Evolutionary conservation across 2,329 filamentous ascomycete species (phyloP), one percentile per base, ranked within the genome.

Genomic region (Nemania sp.): DNA sequence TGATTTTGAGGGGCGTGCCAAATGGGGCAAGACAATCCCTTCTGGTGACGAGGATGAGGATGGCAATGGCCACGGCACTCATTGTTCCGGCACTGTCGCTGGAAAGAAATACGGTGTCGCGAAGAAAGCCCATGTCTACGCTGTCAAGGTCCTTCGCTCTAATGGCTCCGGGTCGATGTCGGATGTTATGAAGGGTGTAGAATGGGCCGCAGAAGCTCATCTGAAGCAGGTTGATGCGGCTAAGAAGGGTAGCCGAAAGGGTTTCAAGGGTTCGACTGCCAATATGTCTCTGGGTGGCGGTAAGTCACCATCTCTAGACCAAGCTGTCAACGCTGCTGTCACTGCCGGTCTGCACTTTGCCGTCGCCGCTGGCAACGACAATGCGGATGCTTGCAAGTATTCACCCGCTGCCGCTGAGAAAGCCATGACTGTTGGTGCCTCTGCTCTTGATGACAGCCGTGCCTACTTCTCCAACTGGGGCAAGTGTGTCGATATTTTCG

Each of bases 401-500:
- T 99, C 94, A 34, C 94, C 94, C 56, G 95, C 94, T 68, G 90
- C 93, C 61, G 91, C 95, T 66, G 81, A 84, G 68, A 91, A 95
- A 70, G 92, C 94, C 64, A 85, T 99, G 73, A 99, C 94, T 54
- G 94, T 99, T 61, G 95, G 93, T 76, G 94, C 94, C 64, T 96
- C 91, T 40, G 94, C 90, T 65, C 84, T 99, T 56, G 85, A 88
- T 69, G 94, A 99, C 72, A 90, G 91, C 81, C 93, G 94, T 77
- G 94, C 94, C 63, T 99, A 97, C 85, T 99, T 99, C 86, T 99
- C 95, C 85, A 99, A 99, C 89, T 97, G 87, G 76, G 94, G 94
- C 75, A 94, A 93, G 83, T 99, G 94, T 84, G 96, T 93, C 73
- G 94, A 99, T 77, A 96, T 99, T 82, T 99, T 99, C 70, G 94